These are phyloP conservation scores for Hypoxylon rubiginosum DNA, from an alignment of 2,329 filamentous ascomycete genomes.

Conservation along the genomic window DNA sequence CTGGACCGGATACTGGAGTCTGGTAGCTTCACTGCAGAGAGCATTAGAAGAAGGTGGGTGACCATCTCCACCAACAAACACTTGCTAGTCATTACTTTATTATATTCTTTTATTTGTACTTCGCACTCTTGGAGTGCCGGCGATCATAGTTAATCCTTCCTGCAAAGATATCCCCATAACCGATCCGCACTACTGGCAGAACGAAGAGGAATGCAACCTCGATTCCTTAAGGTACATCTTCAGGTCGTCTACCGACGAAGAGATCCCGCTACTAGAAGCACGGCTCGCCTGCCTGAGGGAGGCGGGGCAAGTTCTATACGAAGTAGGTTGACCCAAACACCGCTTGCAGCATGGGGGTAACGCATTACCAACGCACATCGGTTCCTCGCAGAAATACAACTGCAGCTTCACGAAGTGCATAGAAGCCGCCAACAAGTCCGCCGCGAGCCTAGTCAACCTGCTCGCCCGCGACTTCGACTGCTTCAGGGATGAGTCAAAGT, in stretches of 20 bases:
- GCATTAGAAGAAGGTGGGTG: constrained; percentile 85
- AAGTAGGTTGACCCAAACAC: constrained; percentile 64
- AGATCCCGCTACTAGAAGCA: constrained; percentile 86
- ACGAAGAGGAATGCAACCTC: constrained; percentile 81
- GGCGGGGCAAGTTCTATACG: constrained; percentile 82
- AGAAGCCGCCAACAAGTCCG: constrained; percentile 79
- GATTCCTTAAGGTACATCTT: constrained; percentile 83
- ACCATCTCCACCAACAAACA: constrained; percentile 2
- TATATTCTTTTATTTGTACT: constrained; percentile 14
- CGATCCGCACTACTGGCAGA: constrained; percentile 86
- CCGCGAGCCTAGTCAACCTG: constrained; percentile 86
- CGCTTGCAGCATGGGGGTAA: constrained; percentile 27
- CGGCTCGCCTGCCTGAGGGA: constrained; percentile 85
- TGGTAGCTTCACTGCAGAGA: constrained; percentile 88
- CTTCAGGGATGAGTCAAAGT: constrained; percentile 85
- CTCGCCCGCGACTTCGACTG: constrained; percentile 85
- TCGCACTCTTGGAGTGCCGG: background rate
- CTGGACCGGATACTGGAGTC: constrained; percentile 96
- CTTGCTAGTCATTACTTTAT: background rate
- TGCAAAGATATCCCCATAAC: constrained; percentile 85
- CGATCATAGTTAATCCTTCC: constrained; percentile 43
- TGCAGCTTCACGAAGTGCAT: constrained; percentile 82
- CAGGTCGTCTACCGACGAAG: constrained; percentile 85
- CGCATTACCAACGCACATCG: constrained; percentile 43
- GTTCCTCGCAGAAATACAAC: constrained; percentile 73